Percentiles rank a stretch among this genome's conserved stretches.
These are phyloP conservation scores for Podospora didyma DNA, from an alignment of 495 filamentous ascomycete genomes.

Conservation along the genomic window DNA sequence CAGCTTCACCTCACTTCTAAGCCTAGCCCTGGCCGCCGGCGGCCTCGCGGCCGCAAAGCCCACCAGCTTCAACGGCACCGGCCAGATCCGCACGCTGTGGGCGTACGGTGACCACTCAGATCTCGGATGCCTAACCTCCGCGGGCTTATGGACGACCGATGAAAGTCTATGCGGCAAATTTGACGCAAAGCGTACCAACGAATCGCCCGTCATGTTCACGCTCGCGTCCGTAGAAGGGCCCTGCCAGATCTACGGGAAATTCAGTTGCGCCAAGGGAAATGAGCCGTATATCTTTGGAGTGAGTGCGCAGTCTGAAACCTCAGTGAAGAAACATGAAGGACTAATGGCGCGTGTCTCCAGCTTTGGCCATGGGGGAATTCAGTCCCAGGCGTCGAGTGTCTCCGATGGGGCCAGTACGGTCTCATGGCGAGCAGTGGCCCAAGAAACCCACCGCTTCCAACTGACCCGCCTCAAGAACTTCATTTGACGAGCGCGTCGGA, in stretches of 20 bases:
- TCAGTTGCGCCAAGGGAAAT: conserved; percentile 10
- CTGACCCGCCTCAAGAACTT: conserved; percentile 11
- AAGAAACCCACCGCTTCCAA: conserved; percentile 4
- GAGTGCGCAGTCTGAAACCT: not conserved
- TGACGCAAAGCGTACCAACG: not conserved
- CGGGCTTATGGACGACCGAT: conserved; percentile 20
- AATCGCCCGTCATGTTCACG: not conserved
- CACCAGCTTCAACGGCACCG: conserved; percentile 12
- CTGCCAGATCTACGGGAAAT: conserved; percentile 10
- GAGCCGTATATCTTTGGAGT: conserved; percentile 16
- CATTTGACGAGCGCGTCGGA: conserved; percentile 13
- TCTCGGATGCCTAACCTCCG: conserved; percentile 23
- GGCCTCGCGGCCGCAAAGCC: not conserved
- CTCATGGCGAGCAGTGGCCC: conserved; percentile 15
- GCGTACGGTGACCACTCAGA: conserved; percentile 14
- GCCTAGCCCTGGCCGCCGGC: not conserved
- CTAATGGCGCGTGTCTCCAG: not conserved
- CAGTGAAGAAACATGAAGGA: not conserved
- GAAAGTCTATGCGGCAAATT: conserved; percentile 18
- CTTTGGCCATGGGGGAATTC: conserved; percentile 22
- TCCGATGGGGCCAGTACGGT: conserved; percentile 21
- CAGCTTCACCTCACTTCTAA: not conserved
- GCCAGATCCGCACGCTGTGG: conserved; percentile 20
- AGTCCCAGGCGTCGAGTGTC: conserved; percentile 12
- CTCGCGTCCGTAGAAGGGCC: conserved; percentile 8